These are phyloP conservation scores for Sporobolomyces phaffii DNA, from an alignment of 768 basidiomycete genomes.

Conservation along the genomic window DNA sequence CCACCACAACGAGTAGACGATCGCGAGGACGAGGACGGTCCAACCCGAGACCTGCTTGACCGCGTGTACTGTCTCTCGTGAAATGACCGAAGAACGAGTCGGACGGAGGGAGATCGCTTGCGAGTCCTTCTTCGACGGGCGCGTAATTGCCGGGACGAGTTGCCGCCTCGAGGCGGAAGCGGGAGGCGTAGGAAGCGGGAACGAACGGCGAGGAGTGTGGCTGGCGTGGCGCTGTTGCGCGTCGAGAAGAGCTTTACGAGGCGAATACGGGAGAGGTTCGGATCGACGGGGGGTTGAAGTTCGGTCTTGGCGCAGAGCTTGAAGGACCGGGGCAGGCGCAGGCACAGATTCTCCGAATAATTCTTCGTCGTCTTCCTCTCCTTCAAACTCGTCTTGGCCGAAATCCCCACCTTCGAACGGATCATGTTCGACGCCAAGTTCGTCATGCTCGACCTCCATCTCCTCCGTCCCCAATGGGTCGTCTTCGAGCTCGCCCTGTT, in stretches of 20 bases:
- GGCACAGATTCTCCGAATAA: background rate
- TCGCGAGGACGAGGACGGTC: background rate
- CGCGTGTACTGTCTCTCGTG: background rate
- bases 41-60: background rate
- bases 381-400: background rate
- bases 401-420: background rate
- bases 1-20: slow-evolving; percentile 21
- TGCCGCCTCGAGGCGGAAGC: background rate
- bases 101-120: background rate
- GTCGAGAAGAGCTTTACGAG: background rate
- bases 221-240: background rate
- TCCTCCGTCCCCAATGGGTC: background rate
- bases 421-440: slow-evolving; percentile 2
- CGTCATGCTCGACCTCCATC: background rate
- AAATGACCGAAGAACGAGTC: background rate
- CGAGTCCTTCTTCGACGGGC: background rate
- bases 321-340: background rate
- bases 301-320: background rate
- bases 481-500: background rate
- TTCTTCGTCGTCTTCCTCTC: slow-evolving; percentile 2
- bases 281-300: slow-evolving; percentile 2
- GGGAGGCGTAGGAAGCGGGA: slow-evolving; percentile 1
- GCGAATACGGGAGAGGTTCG: slow-evolving; percentile 1
- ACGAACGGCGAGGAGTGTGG: background rate
- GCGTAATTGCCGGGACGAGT: background rate